phyloP scores from a whole-genome alignment of 768 basidiomycete species.

The Tricholoma matsutake region DNA sequence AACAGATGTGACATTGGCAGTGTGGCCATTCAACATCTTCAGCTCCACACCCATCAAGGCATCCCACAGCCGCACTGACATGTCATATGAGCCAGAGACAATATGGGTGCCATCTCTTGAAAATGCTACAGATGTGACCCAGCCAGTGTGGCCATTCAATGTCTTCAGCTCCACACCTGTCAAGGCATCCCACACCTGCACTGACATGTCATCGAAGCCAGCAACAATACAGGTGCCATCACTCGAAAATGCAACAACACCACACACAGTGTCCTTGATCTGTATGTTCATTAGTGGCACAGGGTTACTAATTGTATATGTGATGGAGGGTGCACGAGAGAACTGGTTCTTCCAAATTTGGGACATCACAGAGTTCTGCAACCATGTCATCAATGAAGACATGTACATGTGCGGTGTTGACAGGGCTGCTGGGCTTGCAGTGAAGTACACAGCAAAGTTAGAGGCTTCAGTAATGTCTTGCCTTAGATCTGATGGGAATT shows the following conservation, averaged over 20 bases:
- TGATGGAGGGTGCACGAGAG: background rate
- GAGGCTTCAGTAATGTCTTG: slow-evolving; percentile 12
- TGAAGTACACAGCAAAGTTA: slow-evolving; percentile 17
- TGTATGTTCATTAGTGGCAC: background rate
- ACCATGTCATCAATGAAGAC: slow-evolving; percentile 18
- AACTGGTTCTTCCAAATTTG: background rate
- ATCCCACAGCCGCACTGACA: too few species aligned
- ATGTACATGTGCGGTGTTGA: slow-evolving; percentile 21
- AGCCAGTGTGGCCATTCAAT: too few species aligned
- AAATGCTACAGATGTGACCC: too few species aligned
- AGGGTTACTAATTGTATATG: background rate
- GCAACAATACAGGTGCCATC: background rate
- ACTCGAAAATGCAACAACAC: background rate
- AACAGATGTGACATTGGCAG: too few species aligned
- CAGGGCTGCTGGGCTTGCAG: slow-evolving; percentile 7
- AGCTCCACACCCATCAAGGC: too few species aligned
- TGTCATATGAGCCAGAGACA: too few species aligned
- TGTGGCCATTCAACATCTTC: too few species aligned
- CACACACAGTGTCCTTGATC: background rate
- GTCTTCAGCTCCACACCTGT: background rate
- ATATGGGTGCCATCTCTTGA: too few species aligned
- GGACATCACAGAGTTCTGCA: background rate
- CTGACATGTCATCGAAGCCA: background rate
- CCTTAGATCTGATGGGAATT: background rate
- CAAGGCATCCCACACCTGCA: background rate